Conservation (phyloP, 495 filamentous ascomycete genomes). For the Neurospora pannonica region DNA sequence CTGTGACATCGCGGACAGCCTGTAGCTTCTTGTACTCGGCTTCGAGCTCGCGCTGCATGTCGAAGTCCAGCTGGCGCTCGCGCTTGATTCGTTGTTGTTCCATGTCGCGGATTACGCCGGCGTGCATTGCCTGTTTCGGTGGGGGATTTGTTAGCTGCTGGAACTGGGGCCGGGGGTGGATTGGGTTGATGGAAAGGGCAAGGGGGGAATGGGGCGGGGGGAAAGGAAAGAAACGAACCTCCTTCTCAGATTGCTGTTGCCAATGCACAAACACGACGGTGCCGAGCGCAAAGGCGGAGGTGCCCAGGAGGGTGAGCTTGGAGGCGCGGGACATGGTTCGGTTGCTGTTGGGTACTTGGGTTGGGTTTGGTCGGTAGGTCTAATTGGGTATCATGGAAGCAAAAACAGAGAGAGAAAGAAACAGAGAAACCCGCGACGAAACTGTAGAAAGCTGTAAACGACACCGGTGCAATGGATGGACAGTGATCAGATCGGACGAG, state of each 20-base stretch:
- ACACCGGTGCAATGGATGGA: neutral
- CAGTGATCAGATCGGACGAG: neutral
- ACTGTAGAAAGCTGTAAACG: neutral
- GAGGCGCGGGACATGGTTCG: conserved; percentile 83
- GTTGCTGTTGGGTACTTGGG: no score
- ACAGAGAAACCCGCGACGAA: neutral
- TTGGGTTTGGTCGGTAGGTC: no score
- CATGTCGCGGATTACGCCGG: conserved; percentile 87
- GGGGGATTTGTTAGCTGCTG: no score
- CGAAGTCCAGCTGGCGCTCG: conserved; percentile 86
- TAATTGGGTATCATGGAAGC: neutral
- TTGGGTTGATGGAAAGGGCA: no score
- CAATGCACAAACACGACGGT: conserved; percentile 85
- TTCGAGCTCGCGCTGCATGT: conserved; percentile 77
- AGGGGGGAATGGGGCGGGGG: neutral
- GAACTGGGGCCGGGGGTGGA: no score
- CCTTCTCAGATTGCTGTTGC: conserved; percentile 76
- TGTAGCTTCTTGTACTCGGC: conserved; percentile 87
- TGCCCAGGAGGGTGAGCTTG: conserved; percentile 73
- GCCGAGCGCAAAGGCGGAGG: conserved; percentile 61
- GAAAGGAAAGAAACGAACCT: conserved; percentile 41
- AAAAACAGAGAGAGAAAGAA: neutral
- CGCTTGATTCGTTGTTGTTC: conserved; percentile 85
- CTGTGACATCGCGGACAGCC: conserved; percentile 33
- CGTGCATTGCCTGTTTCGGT: conserved; percentile 71